These are phyloP conservation scores for Verticillium alfalfae DNA, from an alignment of 2,329 filamentous ascomycete genomes.

Conservation along the genomic window DNA sequence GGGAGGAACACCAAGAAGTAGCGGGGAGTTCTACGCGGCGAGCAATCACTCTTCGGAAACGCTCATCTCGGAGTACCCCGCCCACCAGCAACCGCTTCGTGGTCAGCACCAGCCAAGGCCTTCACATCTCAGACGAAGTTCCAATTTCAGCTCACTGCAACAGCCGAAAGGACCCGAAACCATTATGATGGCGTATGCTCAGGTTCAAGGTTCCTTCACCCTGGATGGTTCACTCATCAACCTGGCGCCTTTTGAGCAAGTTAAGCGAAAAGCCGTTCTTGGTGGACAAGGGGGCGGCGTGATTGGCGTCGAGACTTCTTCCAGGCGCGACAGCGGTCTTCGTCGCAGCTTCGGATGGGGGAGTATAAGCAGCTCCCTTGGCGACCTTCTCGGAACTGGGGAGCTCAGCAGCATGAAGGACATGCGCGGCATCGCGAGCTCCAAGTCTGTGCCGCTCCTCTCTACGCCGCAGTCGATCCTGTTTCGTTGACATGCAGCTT, in stretches of 20 bases:
- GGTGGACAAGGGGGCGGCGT: conserved; percentile 84
- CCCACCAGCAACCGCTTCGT: conserved; percentile 18
- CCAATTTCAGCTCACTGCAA: conserved; percentile 31
- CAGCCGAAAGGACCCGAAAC: conserved; percentile 60
- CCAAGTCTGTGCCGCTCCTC: conserved; percentile 83
- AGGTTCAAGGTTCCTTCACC: conserved; percentile 86
- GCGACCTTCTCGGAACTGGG: conserved; percentile 76
- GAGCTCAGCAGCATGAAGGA: conserved; percentile 93
- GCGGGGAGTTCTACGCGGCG: conserved; percentile 88
- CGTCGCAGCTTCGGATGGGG: conserved; percentile 85
- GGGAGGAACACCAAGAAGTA: conserved; percentile 78
- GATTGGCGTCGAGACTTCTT: conserved; percentile 64
- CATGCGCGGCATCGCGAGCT: conserved; percentile 83
- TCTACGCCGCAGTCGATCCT: conserved; percentile 92
- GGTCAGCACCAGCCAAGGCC: conserved; percentile 33
- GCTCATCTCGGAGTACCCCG: conserved; percentile 79
- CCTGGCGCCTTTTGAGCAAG: conserved; percentile 85
- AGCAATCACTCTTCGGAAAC: conserved; percentile 97
- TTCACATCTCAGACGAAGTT: conserved; percentile 39
- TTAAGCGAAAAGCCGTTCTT: conserved; percentile 89
- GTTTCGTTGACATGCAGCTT: conserved; percentile 89
- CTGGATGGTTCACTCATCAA: conserved; percentile 89
- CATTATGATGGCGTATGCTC: conserved; percentile 96
- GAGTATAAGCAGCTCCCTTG: conserved; percentile 79
- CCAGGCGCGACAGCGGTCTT: conserved; percentile 71